A percentile compares a stretch with the other conserved stretches of the same genome.
Conservation (phyloP, 805 yeast genomes). For the Nakazawaea siamensis region DNA sequence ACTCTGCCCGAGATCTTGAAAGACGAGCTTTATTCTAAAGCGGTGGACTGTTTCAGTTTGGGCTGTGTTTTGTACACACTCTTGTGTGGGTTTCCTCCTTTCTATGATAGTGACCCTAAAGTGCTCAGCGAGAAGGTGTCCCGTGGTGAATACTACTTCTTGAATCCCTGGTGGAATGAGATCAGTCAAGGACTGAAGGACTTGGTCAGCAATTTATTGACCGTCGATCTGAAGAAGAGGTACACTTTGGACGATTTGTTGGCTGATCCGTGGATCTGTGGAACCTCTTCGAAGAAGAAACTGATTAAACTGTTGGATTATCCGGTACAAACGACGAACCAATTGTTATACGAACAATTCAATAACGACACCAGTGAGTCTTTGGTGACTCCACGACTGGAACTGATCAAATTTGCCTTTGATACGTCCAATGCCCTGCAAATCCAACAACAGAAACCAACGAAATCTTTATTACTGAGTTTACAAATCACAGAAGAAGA, state of each 20-base stretch:
- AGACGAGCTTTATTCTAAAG: constrained; percentile 52
- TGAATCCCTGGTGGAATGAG: constrained; percentile 88
- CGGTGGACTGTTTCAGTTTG: constrained; percentile 68
- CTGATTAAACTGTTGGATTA: constrained; percentile 18
- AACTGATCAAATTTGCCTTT: constrained; percentile 28
- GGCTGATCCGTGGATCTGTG: constrained; percentile 60
- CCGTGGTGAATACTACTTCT: constrained; percentile 63
- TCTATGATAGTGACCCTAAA: constrained; percentile 61
- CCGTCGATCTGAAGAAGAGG: constrained; percentile 61
- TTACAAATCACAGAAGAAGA: constrained; percentile 11
- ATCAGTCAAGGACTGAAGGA: constrained; percentile 63
- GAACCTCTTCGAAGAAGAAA: constrained; percentile 10
- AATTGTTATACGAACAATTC: constrained; percentile 18
- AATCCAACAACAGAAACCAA: constrained; percentile 1
- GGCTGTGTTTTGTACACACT: constrained; percentile 66
- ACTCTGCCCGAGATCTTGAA: constrained; percentile 66
- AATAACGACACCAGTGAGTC: constrained; percentile 17
- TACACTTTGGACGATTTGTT: constrained; percentile 62
- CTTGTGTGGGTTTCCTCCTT: constrained; percentile 69
- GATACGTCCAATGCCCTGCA: constrained; percentile 21
- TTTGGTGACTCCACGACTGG: constrained; percentile 26
- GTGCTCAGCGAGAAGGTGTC: constrained; percentile 60
- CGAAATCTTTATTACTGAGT: neutral
- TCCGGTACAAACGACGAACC: constrained; percentile 22
- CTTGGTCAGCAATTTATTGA: constrained; percentile 56